phyloP scores from a whole-genome alignment of 345 rosid genomes.

The Populus nigra region DNA sequence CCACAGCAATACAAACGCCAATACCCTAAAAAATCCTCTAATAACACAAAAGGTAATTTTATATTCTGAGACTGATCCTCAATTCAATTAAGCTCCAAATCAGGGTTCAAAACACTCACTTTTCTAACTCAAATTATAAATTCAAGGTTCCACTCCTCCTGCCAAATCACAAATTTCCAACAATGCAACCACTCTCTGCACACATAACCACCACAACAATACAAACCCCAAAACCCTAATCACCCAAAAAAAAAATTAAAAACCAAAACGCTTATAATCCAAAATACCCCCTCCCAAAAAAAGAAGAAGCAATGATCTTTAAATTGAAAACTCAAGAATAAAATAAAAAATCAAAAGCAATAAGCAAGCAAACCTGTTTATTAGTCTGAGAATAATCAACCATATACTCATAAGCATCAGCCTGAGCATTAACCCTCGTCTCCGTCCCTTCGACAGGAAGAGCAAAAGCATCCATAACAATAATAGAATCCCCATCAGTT shows the following conservation, averaged over 20 bases:
- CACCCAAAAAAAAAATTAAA: not conserved
- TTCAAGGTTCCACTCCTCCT: not conserved
- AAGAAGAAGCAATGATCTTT: not conserved
- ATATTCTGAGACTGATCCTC: not conserved
- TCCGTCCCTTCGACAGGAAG: conserved; percentile 99
- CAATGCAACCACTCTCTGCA: not conserved
- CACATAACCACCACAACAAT: not conserved
- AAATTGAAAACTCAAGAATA: not conserved
- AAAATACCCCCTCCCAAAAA: too few relatives aligned
- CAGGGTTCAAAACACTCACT: not conserved
- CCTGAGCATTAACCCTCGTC: conserved; percentile 97
- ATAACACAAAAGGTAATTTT: not conserved
- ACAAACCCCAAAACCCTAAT: not conserved
- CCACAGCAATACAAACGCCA: not conserved
- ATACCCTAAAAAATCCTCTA: not conserved
- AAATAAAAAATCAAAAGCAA: not conserved
- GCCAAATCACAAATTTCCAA: not conserved
- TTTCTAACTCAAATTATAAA: not conserved
- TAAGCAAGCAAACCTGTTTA: conserved; percentile 57
- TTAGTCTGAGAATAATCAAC: conserved; percentile 96
- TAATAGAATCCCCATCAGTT: conserved; percentile 91
- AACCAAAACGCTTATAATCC: too few relatives aligned
- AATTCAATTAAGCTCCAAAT: not conserved
- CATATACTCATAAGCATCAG: conserved; percentile 99
- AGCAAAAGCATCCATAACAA: conserved; percentile 99